Percentiles rank a stretch among this genome's conserved stretches.
These are phyloP conservation scores for Cercis canadensis DNA, from an alignment of 306 rosid species.

Conservation along the genomic window DNA sequence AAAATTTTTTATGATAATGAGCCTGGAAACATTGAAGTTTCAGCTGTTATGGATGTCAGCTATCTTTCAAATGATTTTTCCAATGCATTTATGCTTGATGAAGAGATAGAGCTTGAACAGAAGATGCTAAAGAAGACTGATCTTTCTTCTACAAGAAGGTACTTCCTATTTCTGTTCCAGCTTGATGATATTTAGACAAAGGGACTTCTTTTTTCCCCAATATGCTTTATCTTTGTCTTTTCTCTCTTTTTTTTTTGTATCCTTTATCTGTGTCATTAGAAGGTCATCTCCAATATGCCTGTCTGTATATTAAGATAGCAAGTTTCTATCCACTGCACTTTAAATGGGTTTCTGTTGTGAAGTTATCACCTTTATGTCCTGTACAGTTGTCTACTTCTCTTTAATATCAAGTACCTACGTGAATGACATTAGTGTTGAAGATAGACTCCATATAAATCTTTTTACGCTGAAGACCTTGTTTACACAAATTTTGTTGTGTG, in stretches of 20 bases:
- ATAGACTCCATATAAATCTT: neutral
- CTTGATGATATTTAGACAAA: slow-evolving; percentile 8
- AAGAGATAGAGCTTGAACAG: slow-evolving; percentile 91
- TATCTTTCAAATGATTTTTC: slow-evolving; percentile 75
- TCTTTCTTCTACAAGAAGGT: slow-evolving; percentile 68
- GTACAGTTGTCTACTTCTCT: neutral
- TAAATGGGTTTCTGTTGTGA: neutral
- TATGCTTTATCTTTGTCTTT: neutral
- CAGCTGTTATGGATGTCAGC: slow-evolving; percentile 49
- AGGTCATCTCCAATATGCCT: neutral
- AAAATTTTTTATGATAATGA: slow-evolving; percentile 36
- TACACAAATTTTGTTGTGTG: neutral
- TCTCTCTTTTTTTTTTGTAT: neutral
- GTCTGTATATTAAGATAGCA: neutral
- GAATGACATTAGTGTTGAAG: neutral
- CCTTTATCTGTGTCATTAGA: neutral
- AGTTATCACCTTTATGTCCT: neutral
- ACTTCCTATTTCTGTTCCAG: slow-evolving; percentile 28
- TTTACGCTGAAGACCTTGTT: neutral
- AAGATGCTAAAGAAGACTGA: slow-evolving; percentile 56
- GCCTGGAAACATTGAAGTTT: slow-evolving; percentile 47
- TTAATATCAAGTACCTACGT: neutral
- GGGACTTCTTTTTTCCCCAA: neutral
- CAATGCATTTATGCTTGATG: slow-evolving; percentile 92
- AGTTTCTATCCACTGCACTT: neutral